Evolutionary conservation across 441 rosid species (phyloP).

Genomic region (Theobroma grandiflorum): DNA sequence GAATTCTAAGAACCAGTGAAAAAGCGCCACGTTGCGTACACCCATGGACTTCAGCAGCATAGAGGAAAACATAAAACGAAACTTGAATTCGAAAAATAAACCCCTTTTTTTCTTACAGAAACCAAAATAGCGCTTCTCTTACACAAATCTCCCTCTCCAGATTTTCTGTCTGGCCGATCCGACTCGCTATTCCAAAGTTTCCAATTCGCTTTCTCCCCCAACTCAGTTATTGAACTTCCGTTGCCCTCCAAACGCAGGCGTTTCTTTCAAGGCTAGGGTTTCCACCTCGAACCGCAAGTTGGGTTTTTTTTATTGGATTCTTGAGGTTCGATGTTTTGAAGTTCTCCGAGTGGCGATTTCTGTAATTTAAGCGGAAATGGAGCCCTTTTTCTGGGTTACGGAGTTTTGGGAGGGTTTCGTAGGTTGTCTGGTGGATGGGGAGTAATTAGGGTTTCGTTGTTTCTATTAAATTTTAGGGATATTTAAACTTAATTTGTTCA

Average conservation of each 20-base stretch:
- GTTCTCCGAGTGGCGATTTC: not conserved
- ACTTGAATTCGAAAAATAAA: not conserved
- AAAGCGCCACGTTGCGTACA: not conserved
- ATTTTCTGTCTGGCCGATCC: not conserved
- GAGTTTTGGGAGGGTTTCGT: not conserved
- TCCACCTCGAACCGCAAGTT: not conserved
- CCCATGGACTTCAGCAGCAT: not conserved
- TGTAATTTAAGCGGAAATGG: constrained; percentile 24
- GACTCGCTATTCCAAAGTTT: constrained; percentile 8
- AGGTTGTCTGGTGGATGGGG: constrained; percentile 5
- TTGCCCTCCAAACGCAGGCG: not conserved
- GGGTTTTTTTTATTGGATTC: constrained; percentile 6
- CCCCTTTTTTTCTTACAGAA: not conserved
- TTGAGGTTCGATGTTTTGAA: constrained; percentile 1
- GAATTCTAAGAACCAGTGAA: not conserved
- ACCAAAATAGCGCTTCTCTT: not conserved
- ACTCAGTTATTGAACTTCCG: not conserved
- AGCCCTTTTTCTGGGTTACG: constrained; percentile 5
- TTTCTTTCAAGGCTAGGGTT: constrained; percentile 17
- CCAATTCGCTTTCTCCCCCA: not conserved
- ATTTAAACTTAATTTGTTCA: not conserved
- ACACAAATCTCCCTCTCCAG: not conserved
- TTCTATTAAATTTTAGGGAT: constrained; percentile 1
- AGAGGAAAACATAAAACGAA: not conserved
- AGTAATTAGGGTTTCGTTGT: constrained; percentile 32